Evolutionary conservation across 176 grass and related monocot species (phyloP), one percentile per base, ranked within the genome.

Genomic region (Oryza glaberrima): DNA sequence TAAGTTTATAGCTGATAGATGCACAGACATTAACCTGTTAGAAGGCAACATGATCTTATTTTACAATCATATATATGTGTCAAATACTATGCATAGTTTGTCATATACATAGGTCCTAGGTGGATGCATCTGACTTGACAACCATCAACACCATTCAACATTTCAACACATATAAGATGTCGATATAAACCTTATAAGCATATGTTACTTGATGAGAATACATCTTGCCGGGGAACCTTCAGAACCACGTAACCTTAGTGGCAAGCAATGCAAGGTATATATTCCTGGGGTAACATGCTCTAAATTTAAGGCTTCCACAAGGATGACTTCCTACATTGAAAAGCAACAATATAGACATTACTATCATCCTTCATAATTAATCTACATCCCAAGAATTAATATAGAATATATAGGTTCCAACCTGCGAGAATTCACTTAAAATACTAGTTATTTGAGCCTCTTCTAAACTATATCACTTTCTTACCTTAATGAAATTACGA

Each of bases 221-320:
- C 89, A 94, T 78, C 89, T 81, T 32, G 82, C 75, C 1, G 92
- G 86, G 36, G 80, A 94, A 49, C 92, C 92, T 83, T 94, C 92
- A 3, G 92, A 80, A 4, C 89, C 86, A 1, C 86, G 80, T 63
- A 94, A 75, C 22, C 92, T 83, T 49, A 94, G 84, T 70, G 92
- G 89, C 69, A 94, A 89, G 69, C 92, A 94, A 68, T 94, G 88
- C 80, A 91, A 58, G 9, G 80, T 69, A 61, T 89, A 94, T 71
- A 91, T 20, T 75, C 84, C 86, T 11, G 86, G 48, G 12, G 56
- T 58, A 67, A 89, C 65, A 52, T 85, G 78, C 13, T 91, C 92
- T 35, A 94, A 11, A 36, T 94, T 91, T 17, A 91, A 86, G 23
- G 80, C 67, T 82, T 94, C 89, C 49, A 94, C 89, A 34, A 94